A percentile compares a stretch with the other conserved stretches of the same genome.
phyloP scores from a whole-genome alignment of 208 protist species.

The Acanthamoeba castellanii region DNA sequence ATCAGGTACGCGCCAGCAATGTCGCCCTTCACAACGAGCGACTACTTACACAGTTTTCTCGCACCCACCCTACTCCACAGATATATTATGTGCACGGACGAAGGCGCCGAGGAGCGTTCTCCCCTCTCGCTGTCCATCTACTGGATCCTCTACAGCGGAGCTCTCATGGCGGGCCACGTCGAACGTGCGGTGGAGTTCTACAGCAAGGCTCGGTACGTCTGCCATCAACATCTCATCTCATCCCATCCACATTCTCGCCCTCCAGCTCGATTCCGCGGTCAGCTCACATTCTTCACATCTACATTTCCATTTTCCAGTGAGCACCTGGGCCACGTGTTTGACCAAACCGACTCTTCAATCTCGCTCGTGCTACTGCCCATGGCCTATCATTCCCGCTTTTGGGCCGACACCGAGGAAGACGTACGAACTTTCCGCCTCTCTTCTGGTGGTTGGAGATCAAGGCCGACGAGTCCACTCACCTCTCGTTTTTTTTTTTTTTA shows the following conservation, averaged over 20 bases:
- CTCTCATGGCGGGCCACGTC: constrained; percentile 35
- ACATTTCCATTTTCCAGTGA: neutral
- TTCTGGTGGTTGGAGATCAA: too few relatives aligned
- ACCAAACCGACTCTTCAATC: constrained; percentile 40
- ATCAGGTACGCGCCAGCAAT: neutral
- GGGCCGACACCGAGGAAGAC: constrained; percentile 41
- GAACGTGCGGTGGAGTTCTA: constrained; percentile 32
- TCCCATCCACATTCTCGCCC: neutral
- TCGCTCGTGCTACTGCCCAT: constrained; percentile 40
- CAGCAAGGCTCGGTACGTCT: neutral
- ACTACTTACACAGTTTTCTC: too few relatives aligned
- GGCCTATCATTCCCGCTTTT: constrained; percentile 54
- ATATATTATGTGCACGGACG: constrained; percentile 58
- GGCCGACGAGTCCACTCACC: neutral
- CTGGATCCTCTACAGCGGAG: constrained; percentile 42
- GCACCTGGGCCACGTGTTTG: constrained; percentile 4
- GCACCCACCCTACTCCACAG: neutral
- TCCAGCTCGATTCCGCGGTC: neutral
- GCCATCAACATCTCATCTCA: too few relatives aligned
- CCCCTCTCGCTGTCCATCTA: constrained; percentile 50
- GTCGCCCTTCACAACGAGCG: too few relatives aligned
- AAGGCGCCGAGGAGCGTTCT: constrained; percentile 48
- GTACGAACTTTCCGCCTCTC: neutral
- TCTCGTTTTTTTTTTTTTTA: neutral
- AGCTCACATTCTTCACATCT: neutral